Evolutionary conservation across 768 basidiomycete species (phyloP).

Genomic region (Pisolithus marmoratus): DNA sequence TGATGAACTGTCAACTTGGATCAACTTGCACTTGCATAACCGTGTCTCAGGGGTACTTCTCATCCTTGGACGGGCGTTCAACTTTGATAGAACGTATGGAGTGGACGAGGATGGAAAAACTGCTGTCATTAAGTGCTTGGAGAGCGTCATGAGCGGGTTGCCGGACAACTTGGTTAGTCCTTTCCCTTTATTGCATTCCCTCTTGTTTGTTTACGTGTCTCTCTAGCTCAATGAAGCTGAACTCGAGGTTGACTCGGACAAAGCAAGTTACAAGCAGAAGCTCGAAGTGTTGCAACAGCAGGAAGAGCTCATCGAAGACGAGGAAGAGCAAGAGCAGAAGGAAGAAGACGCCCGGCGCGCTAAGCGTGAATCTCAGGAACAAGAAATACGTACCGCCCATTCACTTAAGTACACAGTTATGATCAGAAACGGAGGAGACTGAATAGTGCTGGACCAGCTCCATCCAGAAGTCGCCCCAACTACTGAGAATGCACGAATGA

Average conservation of each 20-base stretch:
- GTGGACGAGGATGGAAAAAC: conserved; percentile 81
- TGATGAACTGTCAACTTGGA: conserved; percentile 91
- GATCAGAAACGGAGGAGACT: not conserved
- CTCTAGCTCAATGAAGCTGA: conserved; percentile 92
- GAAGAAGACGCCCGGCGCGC: conserved; percentile 88
- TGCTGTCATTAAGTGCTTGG: conserved; percentile 72
- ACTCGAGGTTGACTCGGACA: conserved; percentile 89
- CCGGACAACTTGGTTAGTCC: conserved; percentile 86
- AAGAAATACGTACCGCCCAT: conserved; percentile 73
- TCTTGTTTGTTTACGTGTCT: conserved; percentile 1
- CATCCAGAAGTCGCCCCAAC: conserved; percentile 44
- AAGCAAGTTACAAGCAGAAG: conserved; percentile 96
- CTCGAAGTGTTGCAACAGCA: conserved; percentile 97
- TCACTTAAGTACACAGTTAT: conserved; percentile 44
- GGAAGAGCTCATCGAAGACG: conserved; percentile 98
- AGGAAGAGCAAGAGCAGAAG: conserved; percentile 96
- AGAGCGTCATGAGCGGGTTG: conserved; percentile 84
- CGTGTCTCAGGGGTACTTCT: conserved; percentile 91
- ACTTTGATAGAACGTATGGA: conserved; percentile 75
- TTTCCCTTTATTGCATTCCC: not conserved
- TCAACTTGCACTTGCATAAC: conserved; percentile 83
- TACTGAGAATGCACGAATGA: conserved; percentile 88
- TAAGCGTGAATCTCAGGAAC: conserved; percentile 73
- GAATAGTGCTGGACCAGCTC: conserved; percentile 36
- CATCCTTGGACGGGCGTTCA: conserved; percentile 88